phyloP scores from a whole-genome alignment of 2,329 filamentous ascomycete genomes.

The Helicocarpus griseus region DNA sequence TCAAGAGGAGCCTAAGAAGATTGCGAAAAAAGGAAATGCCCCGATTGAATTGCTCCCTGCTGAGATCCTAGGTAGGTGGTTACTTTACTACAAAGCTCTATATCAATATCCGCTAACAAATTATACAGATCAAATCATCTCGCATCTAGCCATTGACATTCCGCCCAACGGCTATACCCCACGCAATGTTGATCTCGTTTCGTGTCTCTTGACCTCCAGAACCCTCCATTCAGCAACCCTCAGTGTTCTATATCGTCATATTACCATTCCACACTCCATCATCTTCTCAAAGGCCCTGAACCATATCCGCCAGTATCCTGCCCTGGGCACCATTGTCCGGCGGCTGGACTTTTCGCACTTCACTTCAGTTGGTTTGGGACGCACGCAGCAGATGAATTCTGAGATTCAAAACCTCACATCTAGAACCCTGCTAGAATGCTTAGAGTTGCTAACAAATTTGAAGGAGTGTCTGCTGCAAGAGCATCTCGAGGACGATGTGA shows the following conservation, averaged over 20 bases:
- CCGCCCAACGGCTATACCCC: conserved; percentile 65
- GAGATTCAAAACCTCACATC: conserved; percentile 68
- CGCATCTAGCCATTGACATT: conserved; percentile 62
- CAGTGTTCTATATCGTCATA: conserved; percentile 64
- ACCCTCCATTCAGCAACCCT: conserved; percentile 63
- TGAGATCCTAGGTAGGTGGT: conserved; percentile 58
- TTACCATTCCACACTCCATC: conserved; percentile 72
- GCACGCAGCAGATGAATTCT: conserved; percentile 62
- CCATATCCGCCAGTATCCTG: conserved; percentile 56
- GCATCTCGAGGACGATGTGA: conserved; percentile 67
- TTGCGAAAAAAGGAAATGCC: conserved; percentile 27
- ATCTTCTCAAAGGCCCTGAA: conserved; percentile 74
- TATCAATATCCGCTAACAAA: too few relatives aligned
- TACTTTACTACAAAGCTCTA: too few relatives aligned
- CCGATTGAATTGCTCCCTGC: conserved; percentile 58
- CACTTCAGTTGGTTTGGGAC: conserved; percentile 67
- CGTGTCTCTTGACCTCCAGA: conserved; percentile 65
- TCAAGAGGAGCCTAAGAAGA: conserved; percentile 13
- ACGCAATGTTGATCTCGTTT: conserved; percentile 69
- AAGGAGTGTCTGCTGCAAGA: conserved; percentile 73
- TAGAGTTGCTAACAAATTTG: conserved; percentile 62
- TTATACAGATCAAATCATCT: conserved; percentile 58
- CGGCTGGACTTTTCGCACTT: conserved; percentile 80
- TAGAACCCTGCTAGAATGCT: conserved; percentile 60
- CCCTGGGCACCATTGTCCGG: conserved; percentile 64